Percentiles rank a stretch among this genome's conserved stretches.
Evolutionary conservation across 306 rosid species (phyloP).

Genomic region (Sophora flavescens): DNA sequence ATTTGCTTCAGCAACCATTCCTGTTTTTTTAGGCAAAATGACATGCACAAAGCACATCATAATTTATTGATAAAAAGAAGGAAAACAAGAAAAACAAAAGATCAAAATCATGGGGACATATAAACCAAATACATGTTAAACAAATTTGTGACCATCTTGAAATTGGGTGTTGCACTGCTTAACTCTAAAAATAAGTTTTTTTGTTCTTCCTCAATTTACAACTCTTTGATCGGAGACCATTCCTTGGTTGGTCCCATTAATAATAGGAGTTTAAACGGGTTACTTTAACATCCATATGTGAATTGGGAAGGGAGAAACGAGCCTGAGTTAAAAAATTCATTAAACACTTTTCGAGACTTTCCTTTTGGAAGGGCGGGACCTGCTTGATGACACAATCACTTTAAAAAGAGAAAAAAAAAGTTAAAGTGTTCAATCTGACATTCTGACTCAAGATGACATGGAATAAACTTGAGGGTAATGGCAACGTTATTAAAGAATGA

Average conservation of each 20-base stretch:
- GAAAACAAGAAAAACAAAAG: too few relatives aligned
- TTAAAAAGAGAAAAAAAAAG: slow-evolving; percentile 27
- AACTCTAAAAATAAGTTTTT: too few relatives aligned
- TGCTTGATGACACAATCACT: slow-evolving; percentile 58
- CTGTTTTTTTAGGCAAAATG: too few relatives aligned
- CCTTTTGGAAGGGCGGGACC: slow-evolving; percentile 48
- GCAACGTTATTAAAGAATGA: slow-evolving; percentile 34
- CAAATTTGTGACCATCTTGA: too few relatives aligned
- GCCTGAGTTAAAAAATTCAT: slow-evolving; percentile 37
- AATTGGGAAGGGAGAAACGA: slow-evolving; percentile 36
- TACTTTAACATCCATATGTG: slow-evolving; percentile 42
- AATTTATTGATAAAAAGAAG: too few relatives aligned
- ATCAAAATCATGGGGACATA: too few relatives aligned
- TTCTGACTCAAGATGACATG: slow-evolving; percentile 76
- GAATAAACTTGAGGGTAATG: slow-evolving; percentile 47
- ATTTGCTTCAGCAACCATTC: slow-evolving; percentile 32
- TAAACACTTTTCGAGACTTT: slow-evolving; percentile 49
- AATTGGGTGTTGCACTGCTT: too few relatives aligned
- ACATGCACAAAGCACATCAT: too few relatives aligned
- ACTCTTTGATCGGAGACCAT: too few relatives aligned
- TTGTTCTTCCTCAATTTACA: too few relatives aligned
- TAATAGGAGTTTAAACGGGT: slow-evolving; percentile 15
- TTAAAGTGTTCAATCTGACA: slow-evolving; percentile 69
- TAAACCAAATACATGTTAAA: too few relatives aligned
- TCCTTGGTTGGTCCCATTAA: slow-evolving; percentile 51